Base-by-base conservation (phyloP, 139 green algal species). In the Picochlorum sp. region DNA sequence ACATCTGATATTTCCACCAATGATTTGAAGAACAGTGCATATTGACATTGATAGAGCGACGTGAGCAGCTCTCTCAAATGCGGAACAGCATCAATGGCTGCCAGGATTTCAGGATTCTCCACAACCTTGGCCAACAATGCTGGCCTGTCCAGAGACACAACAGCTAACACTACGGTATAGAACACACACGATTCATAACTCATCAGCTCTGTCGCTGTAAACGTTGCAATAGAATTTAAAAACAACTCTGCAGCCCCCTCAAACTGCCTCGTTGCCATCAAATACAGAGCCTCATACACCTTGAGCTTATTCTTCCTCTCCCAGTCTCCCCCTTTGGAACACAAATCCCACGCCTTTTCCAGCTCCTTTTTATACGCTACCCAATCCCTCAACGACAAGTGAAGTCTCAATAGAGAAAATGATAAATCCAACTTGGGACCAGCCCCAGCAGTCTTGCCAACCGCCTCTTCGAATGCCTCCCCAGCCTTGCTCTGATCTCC, bases 301-400 rank as follows among this genome's bases (percentile, higher is more conserved):
- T 98, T 98, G 59, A 99, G 85, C 54, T 88, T 85, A 80, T 99
- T 99, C 71, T 97, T 97, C 56, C 92, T 83, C 85, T 99, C 94
- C 94, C 94, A 99, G 85, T 99, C 94, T 3, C 89, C 94, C 0
- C 90, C 91, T 26, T 89, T 78, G 26, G 86, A 86, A 37, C 90
- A 93, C 63, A 98, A 71, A 61, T 73, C 68, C 68, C 87, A 82
- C 0, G 78, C 82, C 18, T 71, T 66, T 2, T 76, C 76, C 18
- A 97, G 69, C 57, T 81, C 56, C 18, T 73, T 65, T 82, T 90
- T 90, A 56, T 95, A 81, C 1, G 60, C 67, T 4, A 68, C 57
- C 85, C 80, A 90, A 75, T 97, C 86, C 7, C 79, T 74, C 23
- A 86, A 80, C 10, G 87, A 81, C 23, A 98, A 87, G 26, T 81